Evolutionary conservation across 345 rosid species (phyloP), one percentile per base, ranked within the genome.

Genomic region (Populus deltoides): DNA sequence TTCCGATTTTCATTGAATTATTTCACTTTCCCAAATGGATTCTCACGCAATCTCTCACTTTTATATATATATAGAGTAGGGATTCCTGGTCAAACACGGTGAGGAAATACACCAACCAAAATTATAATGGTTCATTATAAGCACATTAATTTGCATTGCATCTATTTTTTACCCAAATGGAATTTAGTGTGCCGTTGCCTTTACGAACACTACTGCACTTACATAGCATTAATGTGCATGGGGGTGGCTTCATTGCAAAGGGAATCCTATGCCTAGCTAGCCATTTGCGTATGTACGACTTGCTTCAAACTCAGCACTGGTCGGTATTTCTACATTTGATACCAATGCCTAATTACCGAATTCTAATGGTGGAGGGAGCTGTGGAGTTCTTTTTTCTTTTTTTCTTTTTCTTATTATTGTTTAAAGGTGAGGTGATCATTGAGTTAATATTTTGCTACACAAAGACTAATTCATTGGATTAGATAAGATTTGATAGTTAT

Each of bases 71-170:
- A 45, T 45, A 33, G 22, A 15, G 45, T 22, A 13, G 10, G 35
- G 77, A 33, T 87, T 85, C 70, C 88, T 75, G 91, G 91, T 88
- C 91, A 88, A 88, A 85, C 86, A 88, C 91, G 89, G 83, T 75
- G 84, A 71, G 78, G 73, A 71, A 53, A 24, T 59, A 68, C 17
- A 51, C 16, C 6, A 3, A n/a, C 62, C 69, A 45, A 47, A 59
- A 24, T 9, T 24, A 72, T 25, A 66, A 53, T 67, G 36, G n/a
- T 51, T 53, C 66, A 36, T 38, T 31, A 33, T 61, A 29, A 35
- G 27, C 63, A 38, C 66, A 75, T 8, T 25, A 68, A 39, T 36
- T 65, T 73, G 24, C 45, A 57, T 33, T 69, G 33, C 63, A 24
- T 53, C 24, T 39, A 39, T 61, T 70, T 51, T 24, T 70, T 75